Evolutionary conservation across 2,329 filamentous ascomycete genomes (phyloP), one percentile per base, ranked within the genome.

Genomic region (Phyllosticta capitalensis): DNA sequence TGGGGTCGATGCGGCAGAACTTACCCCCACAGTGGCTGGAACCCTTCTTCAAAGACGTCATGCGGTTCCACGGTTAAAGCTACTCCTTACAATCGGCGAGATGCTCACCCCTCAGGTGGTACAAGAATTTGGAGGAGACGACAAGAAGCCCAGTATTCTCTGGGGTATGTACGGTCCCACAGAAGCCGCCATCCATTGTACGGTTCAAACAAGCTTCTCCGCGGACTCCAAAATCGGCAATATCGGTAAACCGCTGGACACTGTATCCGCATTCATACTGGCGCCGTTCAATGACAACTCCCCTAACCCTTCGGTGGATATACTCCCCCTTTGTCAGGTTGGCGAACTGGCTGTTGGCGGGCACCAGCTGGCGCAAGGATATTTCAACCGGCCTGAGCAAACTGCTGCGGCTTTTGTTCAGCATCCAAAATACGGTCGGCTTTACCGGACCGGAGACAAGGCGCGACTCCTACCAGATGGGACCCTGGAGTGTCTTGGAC

Each of bases 101-200:
- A 96, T 95, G 91, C 81, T 96, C 38, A 95, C 88, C 3, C 78
- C 81, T 50, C 81, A 83, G 9, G 86, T 96, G 1, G 79, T 96
- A 21, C 76, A 83, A 38, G 90, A 95, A 68, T 96, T 94, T 76
- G 90, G 90, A 5, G 83, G 83, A 2, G 75, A 77, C 9, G 67
- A 71, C 0, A 68, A 68, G 0, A 74, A 73, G 7, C 69, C 76
- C 1, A 86, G 88, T 64, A 85, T 95, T 51, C 78, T 96, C 0
- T 92, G 90, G 81, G 92, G 86, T 33, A 95, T 96, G 90, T 96
- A 96, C 68, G 92, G 92, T 0, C 92, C 92, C 1, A 96, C 92
- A 0, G 92, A 96, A 74, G 90, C 90, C 7, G 85, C 91, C 0
- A 95, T 96, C 60, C 92, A 96, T 69, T 96, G 90, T 69, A 95